Evolutionary conservation across 2,329 filamentous ascomycete species (phyloP), one percentile per base, ranked within the genome.

Genomic region (Lizonia empirigonia): DNA sequence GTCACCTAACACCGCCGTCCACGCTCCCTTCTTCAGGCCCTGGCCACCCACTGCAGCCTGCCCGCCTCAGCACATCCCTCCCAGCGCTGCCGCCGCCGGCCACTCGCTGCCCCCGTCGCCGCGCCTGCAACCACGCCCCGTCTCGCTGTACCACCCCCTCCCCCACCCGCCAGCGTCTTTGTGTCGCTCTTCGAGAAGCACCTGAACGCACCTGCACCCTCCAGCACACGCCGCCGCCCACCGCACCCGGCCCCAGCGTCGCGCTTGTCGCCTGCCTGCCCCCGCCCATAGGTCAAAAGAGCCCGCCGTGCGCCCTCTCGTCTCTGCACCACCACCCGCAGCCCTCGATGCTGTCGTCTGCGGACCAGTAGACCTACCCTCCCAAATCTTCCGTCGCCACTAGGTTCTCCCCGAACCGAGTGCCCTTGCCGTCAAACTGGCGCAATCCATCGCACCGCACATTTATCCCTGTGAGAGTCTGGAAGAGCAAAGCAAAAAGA

Each of bases 371-470:
- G n/a, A 58, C 33, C 27, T 24, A 26, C 38, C 39, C 50, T 36
- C 44, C 61, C 55, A 62, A 63, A 47, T 8, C 24, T 33, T 16
- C 44, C 42, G 57, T 57, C 55, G 55, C 56, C 62, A 64, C 65
- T 55, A 53, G 68, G 67, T 71, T 70, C 69, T 52, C 42, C 13
- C 53, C 58, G 69, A 67, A 65, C 66, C 69, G 67, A 39, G 68
- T 70, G 67, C 64, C 55, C 50, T 62, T 47, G 42, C 50, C 57
- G 65, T 67, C 70, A 74, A 68, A 62, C 71, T 74, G 71, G 71
- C 71, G 67, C 67, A 70, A 62, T 60, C 63, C 67, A 59, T 62
- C 36, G 64, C 53, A 26, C 59, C 64, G 37, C 62, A 66, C 47
- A 59, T 65, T 49, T 72, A 69, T 56, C 62, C 68, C 50, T 72